phyloP scores from a whole-genome alignment of 2,329 filamentous ascomycete genomes.

The Stemphylium beticola region DNA sequence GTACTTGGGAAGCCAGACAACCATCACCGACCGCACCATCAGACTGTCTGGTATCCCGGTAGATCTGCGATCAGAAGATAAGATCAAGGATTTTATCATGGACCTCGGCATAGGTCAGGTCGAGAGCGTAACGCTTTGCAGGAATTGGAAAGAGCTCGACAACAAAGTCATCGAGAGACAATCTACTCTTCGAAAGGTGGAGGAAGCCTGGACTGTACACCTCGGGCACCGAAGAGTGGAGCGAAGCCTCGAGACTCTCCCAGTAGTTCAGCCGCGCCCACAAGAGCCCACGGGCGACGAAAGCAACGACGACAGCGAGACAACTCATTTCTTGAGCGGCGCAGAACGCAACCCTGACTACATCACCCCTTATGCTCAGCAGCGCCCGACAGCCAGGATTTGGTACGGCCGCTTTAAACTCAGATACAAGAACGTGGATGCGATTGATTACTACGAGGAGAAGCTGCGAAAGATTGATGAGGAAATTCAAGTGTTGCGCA shows the following conservation, averaged over 20 bases:
- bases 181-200: conserved; percentile 71
- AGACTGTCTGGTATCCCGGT: conserved; percentile 85
- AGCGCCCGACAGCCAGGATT: conserved; percentile 72
- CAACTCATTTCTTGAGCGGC: conserved; percentile 65
- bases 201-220: conserved; percentile 82
- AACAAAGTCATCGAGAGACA: conserved; percentile 71
- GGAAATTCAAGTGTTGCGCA: conserved; percentile 71
- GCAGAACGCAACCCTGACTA: conserved; percentile 47
- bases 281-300: conserved; percentile 38
- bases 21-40: conserved; percentile 94
- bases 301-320: conserved; percentile 59
- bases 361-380: conserved; percentile 53
- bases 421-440: conserved; percentile 77
- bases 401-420: conserved; percentile 80
- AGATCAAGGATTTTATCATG: conserved; percentile 86
- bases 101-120: conserved; percentile 88
- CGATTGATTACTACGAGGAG: conserved; percentile 93
- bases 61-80: conserved; percentile 78
- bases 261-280: conserved; percentile 56
- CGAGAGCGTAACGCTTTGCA: conserved; percentile 83
- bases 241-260: conserved; percentile 56
- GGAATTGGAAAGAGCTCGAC: conserved; percentile 85
- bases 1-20: conserved; percentile 91
- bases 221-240: conserved; percentile 64
- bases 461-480: conserved; percentile 80